Conservation (phyloP, 768 basidiomycete genomes). For the Coprinopsis strossmayeri region DNA sequence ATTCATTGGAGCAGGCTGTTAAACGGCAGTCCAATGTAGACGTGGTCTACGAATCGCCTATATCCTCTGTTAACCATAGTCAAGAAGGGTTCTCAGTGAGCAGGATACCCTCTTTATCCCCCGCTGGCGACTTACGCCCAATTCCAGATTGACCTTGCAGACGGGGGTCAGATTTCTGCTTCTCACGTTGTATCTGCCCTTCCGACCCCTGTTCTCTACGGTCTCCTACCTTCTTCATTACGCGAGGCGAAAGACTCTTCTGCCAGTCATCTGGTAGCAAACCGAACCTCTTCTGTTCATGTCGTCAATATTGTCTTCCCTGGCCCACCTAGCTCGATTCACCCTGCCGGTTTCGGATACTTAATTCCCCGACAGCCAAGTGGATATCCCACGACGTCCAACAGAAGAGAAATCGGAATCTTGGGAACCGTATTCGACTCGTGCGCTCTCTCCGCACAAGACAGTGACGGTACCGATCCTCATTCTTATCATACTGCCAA, state of each 20-base stretch:
- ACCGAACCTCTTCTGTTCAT: slow-evolving; percentile 73
- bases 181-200: slow-evolving; percentile 77
- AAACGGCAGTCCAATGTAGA: slow-evolving; percentile 47
- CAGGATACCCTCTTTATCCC: slow-evolving; percentile 1
- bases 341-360: slow-evolving; percentile 90
- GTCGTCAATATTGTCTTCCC: slow-evolving; percentile 87
- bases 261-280: slow-evolving; percentile 46
- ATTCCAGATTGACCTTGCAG: neutral
- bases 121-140: slow-evolving; percentile 4
- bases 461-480: slow-evolving; percentile 11
- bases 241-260: slow-evolving; percentile 13
- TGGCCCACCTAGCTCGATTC: slow-evolving; percentile 39
- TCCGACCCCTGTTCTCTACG: slow-evolving; percentile 48
- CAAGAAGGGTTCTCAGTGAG: neutral
- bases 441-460: slow-evolving; percentile 59
- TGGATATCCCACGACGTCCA: slow-evolving; percentile 35
- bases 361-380: slow-evolving; percentile 73
- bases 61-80: slow-evolving; percentile 24
- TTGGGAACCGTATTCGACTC: slow-evolving; percentile 92
- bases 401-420: slow-evolving; percentile 31
- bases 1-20: slow-evolving; percentile 46
- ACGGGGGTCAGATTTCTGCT: slow-evolving; percentile 14
- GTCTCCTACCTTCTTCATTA: slow-evolving; percentile 26
- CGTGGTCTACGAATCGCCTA: slow-evolving; percentile 35
- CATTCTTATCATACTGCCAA: slow-evolving; percentile 19